Percentiles rank a stretch among this genome's conserved stretches.
These are phyloP conservation scores for Diaporthe helianthi DNA, from an alignment of 2,329 filamentous ascomycete species.

Conservation along the genomic window DNA sequence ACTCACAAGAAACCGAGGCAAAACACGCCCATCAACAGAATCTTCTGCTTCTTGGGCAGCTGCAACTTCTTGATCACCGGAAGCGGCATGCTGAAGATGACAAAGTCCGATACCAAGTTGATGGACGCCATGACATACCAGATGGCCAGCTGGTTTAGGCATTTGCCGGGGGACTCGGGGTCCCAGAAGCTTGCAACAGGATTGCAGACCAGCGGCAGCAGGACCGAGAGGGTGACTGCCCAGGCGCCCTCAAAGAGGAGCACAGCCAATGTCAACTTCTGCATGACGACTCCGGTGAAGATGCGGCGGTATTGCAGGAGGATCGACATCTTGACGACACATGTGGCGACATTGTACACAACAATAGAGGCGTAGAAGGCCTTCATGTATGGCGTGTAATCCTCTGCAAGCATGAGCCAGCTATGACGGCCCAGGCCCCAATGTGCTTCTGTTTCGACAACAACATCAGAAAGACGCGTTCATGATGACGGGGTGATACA, in stretches of 20 bases:
- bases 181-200: slow-evolving; percentile 40
- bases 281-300: slow-evolving; percentile 40
- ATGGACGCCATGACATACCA: slow-evolving; percentile 38
- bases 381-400: slow-evolving; percentile 34
- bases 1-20: slow-evolving; percentile 41
- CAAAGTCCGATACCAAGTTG: slow-evolving; percentile 40
- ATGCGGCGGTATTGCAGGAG: slow-evolving; percentile 47
- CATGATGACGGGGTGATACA: not conserved
- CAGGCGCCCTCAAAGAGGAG: slow-evolving; percentile 38
- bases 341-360: slow-evolving; percentile 43
- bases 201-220: slow-evolving; percentile 38
- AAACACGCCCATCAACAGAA: slow-evolving; percentile 38
- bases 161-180: slow-evolving; percentile 33
- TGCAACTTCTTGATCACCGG: slow-evolving; percentile 39
- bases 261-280: slow-evolving; percentile 34
- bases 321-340: slow-evolving; percentile 45
- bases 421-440: slow-evolving; percentile 33
- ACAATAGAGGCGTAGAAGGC: slow-evolving; percentile 43
- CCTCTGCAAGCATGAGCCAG: slow-evolving; percentile 20
- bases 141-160: slow-evolving; percentile 39
- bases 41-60: slow-evolving; percentile 39
- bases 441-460: slow-evolving; percentile 12
- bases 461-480: not conserved
- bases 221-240: slow-evolving; percentile 37
- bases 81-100: slow-evolving; percentile 40